Conservation (phyloP, 1,284 basidiomycete species). For the Phenoliferia sp. region DNA sequence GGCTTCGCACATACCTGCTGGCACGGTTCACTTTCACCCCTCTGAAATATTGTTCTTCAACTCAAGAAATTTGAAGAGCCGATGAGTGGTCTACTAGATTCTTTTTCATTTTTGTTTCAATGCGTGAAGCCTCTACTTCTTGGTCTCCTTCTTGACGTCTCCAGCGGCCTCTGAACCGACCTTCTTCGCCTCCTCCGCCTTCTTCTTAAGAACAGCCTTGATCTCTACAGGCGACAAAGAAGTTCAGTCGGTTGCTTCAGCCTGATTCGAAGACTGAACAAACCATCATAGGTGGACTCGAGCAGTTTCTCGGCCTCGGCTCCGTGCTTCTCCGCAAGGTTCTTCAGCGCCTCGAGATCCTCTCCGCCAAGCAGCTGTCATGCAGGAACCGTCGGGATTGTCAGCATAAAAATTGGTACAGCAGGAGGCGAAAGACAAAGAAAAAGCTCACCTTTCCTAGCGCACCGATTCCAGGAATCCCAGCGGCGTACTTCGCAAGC, state of each 20-base stretch:
- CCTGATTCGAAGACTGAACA: neutral
- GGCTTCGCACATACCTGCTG: too few relatives aligned
- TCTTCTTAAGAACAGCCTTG: constrained; percentile 34
- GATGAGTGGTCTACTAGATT: too few relatives aligned
- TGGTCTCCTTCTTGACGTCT: constrained; percentile 30
- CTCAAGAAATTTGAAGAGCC: too few relatives aligned
- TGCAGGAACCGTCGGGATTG: neutral
- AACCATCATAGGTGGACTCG: constrained; percentile 30
- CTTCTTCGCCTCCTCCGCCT: constrained; percentile 33
- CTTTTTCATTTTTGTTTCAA: neutral
- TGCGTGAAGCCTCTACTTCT: constrained; percentile 10
- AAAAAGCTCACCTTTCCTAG: constrained; percentile 23
- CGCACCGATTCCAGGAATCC: constrained; percentile 16
- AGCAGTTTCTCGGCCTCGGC: constrained; percentile 49
- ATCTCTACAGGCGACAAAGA: constrained; percentile 16
- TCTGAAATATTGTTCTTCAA: too few relatives aligned
- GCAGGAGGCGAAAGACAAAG: neutral
- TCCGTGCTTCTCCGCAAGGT: constrained; percentile 47
- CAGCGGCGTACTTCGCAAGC: constrained; percentile 26
- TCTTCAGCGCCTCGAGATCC: constrained; percentile 46
- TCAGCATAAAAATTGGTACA: neutral
- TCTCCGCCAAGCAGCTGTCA: constrained; percentile 27
- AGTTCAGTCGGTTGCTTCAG: neutral
- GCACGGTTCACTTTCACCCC: too few relatives aligned
- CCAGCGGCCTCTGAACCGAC: constrained; percentile 25